Evolutionary conservation across 306 rosid species (phyloP).

Genomic region (Albizia julibrissin): DNA sequence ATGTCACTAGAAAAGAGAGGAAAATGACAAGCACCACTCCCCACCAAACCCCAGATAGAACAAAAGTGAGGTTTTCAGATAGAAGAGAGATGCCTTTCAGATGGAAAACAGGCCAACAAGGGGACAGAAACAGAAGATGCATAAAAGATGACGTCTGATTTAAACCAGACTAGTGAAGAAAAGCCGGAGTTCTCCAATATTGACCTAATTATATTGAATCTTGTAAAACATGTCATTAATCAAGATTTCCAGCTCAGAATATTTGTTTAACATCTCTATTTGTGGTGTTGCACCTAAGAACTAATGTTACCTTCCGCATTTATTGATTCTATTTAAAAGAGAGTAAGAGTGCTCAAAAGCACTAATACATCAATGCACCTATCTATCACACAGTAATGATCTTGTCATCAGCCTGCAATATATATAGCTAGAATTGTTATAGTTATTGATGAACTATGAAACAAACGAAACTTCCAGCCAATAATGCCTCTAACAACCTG

Average conservation of each 20-base stretch:
- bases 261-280: not conserved
- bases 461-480: conserved; percentile 27
- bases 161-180: not conserved
- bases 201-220: not conserved
- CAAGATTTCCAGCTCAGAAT: not conserved
- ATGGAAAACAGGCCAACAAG: not conserved
- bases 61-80: not conserved
- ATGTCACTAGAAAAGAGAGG: not conserved
- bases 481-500: conserved; percentile 20
- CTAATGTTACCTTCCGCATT: not conserved
- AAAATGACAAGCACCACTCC: not conserved
- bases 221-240: not conserved
- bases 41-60: not conserved
- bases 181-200: not conserved
- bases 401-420: conserved; percentile 18
- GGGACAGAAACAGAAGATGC: not conserved
- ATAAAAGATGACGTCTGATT: not conserved
- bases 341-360: conserved; percentile 22
- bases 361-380: conserved; percentile 21
- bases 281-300: not conserved
- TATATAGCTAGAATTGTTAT: conserved; percentile 4
- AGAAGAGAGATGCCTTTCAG: not conserved
- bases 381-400: conserved; percentile 19
- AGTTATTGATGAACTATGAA: conserved; percentile 10
- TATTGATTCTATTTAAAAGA: not conserved